These are phyloP conservation scores for Ogataea ramenticola DNA, from an alignment of 805 yeast species.

Conservation along the genomic window DNA sequence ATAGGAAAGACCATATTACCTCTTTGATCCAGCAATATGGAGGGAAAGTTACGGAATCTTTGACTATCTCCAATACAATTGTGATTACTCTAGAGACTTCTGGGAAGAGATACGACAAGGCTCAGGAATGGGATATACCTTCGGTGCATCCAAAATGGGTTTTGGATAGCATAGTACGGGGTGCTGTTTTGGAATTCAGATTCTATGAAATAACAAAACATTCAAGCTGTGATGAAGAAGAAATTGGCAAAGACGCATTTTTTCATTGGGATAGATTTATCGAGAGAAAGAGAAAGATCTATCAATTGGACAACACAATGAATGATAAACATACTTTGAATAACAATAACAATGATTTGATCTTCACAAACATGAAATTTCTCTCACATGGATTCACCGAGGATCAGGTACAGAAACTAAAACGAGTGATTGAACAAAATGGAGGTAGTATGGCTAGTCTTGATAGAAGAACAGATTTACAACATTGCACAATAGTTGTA, in stretches of 20 bases:
- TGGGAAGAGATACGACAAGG: conserved; percentile 48
- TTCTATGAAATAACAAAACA: conserved; percentile 30
- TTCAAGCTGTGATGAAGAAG: conserved; percentile 3
- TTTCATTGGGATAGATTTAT: conserved; percentile 29
- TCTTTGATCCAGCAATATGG: conserved; percentile 35
- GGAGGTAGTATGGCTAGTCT: conserved; percentile 19
- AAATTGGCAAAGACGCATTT: conserved; percentile 25
- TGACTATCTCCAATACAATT: conserved; percentile 35
- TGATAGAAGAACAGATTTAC: background rate
- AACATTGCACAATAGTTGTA: conserved; percentile 1
- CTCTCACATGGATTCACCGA: conserved; percentile 23
- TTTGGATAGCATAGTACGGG: conserved; percentile 36
- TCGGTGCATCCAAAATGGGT: conserved; percentile 47
- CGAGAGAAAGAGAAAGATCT: background rate
- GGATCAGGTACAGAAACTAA: conserved; percentile 11
- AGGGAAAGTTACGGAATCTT: conserved; percentile 43
- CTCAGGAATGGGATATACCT: conserved; percentile 45
- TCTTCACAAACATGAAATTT: conserved; percentile 40
- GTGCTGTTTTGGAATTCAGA: conserved; percentile 32
- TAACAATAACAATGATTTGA: conserved; percentile 2
- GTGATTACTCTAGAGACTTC: conserved; percentile 42
- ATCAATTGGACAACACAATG: background rate
- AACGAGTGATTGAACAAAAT: conserved; percentile 8
- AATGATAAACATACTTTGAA: background rate
- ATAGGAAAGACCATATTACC: conserved; percentile 25